These are phyloP conservation scores for Eucalyptus pauciflora DNA, from an alignment of 345 rosid genomes.

Conservation along the genomic window DNA sequence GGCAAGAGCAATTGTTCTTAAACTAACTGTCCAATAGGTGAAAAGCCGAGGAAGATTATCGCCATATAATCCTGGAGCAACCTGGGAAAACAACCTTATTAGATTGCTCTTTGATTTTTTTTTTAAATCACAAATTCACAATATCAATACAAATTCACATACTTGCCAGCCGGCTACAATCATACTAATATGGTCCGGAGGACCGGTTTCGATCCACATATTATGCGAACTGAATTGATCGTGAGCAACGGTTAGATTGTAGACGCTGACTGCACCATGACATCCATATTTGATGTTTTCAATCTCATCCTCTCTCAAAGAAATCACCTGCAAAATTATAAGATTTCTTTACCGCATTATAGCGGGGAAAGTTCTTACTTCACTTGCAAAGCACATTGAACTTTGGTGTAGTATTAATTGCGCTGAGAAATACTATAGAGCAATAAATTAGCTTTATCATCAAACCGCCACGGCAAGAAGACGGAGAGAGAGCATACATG, in stretches of 20 bases:
- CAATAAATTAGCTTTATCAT: neutral
- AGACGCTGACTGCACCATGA: neutral
- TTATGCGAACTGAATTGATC: neutral
- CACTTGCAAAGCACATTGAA: neutral
- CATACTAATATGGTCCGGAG: neutral
- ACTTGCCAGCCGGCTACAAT: neutral
- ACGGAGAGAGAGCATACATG: neutral
- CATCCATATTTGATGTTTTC: neutral
- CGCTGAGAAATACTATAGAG: neutral
- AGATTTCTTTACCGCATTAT: neutral
- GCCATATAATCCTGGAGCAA: neutral
- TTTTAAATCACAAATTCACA: neutral
- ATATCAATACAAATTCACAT: neutral
- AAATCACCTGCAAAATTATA: neutral
- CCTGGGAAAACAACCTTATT: neutral
- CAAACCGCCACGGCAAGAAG: neutral
- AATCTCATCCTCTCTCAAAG: neutral
- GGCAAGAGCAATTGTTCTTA: neutral
- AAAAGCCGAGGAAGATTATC: neutral
- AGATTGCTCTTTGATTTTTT: neutral
- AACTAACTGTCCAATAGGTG: neutral
- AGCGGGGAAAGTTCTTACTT: neutral
- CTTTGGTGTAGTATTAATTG: neutral
- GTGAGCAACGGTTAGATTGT: neutral
- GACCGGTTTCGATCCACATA: neutral